Evolutionary conservation across 2,329 filamentous ascomycete genomes (phyloP).

Genomic region (Incumbomyces lentus): DNA sequence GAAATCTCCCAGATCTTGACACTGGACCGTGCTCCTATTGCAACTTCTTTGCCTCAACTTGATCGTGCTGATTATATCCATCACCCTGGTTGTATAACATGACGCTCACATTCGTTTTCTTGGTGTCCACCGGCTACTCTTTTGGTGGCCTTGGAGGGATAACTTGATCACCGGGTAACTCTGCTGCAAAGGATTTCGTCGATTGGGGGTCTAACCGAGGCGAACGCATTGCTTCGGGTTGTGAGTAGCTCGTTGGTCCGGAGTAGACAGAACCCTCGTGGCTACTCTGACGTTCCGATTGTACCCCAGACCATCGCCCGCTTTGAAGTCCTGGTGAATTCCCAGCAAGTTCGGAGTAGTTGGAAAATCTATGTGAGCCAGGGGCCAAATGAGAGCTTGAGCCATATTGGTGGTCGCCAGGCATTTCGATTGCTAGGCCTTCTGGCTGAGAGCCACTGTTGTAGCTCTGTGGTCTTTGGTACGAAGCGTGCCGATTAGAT

Average conservation of each 20-base stretch:
- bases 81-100: neutral
- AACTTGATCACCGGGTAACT: slow-evolving; percentile 1
- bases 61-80: slow-evolving; percentile 4
- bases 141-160: neutral
- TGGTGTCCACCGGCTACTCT: neutral
- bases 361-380: neutral
- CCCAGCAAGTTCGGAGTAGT: slow-evolving; percentile 1
- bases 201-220: neutral
- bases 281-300: slow-evolving; percentile 5
- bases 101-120: neutral
- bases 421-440: slow-evolving; percentile 21
- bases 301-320: slow-evolving; percentile 3
- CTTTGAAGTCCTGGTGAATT: neutral
- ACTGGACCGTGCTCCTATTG: too few species aligned
- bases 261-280: slow-evolving; percentile 1
- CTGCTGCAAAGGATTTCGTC: slow-evolving; percentile 3
- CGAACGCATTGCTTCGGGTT: slow-evolving; percentile 4
- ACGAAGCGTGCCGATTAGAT: slow-evolving; percentile 1
- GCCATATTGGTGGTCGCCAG: slow-evolving; percentile 13
- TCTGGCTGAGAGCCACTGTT: slow-evolving; percentile 7
- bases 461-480: neutral
- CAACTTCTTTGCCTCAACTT: neutral
- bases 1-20: too few species aligned
- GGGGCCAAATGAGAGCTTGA: neutral
- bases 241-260: neutral